A percentile compares a stretch with the other conserved stretches of the same genome.
Conservation (phyloP, 331 rosid genomes). For the Spiraea crenata region DNA sequence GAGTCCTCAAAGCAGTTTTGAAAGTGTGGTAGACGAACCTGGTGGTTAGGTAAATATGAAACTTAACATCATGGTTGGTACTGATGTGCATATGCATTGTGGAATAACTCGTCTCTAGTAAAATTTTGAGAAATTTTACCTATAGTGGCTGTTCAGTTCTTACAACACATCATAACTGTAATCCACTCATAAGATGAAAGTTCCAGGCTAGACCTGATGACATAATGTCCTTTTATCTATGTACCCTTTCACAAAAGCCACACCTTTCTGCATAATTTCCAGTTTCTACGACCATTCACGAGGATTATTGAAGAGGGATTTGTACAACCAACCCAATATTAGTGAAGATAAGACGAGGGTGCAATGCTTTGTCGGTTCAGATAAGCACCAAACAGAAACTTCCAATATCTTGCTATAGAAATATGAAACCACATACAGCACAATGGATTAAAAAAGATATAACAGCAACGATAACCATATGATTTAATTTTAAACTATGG, state of each 20-base stretch:
- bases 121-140: no score
- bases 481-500: neutral
- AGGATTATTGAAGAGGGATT: neutral
- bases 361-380: neutral
- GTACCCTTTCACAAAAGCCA: neutral
- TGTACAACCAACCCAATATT: neutral
- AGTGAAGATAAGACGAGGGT: conserved; percentile 19
- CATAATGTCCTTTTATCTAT: neutral
- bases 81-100: no score
- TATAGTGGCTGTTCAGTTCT: no score
- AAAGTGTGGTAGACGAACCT: no score
- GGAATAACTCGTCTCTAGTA: no score
- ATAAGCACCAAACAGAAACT: neutral
- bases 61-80: no score
- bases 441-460: neutral
- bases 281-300: conserved; percentile 1
- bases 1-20: neutral
- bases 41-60: no score
- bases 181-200: no score
- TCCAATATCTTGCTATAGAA: neutral
- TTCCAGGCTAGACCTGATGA: neutral
- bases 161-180: no score
- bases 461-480: neutral
- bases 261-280: no score
- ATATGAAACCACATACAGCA: neutral